Conservation (phyloP, 306 rosid genomes). For the Prunus mume region DNA sequence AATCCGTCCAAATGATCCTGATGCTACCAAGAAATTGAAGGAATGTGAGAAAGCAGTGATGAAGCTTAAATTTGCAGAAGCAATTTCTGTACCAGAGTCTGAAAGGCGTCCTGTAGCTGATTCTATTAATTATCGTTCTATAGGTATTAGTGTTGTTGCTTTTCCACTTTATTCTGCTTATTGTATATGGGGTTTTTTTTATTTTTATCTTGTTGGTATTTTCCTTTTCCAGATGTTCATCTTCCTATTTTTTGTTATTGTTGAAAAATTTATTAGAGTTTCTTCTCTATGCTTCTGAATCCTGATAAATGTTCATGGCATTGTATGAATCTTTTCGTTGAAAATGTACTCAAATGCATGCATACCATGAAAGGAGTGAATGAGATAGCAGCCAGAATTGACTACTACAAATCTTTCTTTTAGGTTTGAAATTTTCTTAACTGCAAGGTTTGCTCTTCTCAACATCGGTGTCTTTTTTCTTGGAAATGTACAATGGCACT, state of each 20-base stretch:
- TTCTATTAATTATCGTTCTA: slow-evolving; percentile 62
- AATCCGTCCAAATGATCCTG: slow-evolving; percentile 85
- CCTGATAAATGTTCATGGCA: neutral
- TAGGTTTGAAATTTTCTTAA: neutral
- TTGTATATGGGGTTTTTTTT: slow-evolving; percentile 3
- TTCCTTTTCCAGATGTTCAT: neutral
- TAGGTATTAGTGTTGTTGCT: slow-evolving; percentile 58
- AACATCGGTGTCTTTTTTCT: neutral
- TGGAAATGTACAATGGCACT: neutral
- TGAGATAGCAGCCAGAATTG: neutral
- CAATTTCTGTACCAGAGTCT: slow-evolving; percentile 68
- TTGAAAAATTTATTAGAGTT: neutral
- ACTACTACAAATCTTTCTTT: neutral
- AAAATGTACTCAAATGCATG: neutral
- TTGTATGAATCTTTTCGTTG: neutral
- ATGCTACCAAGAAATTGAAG: slow-evolving; percentile 83
- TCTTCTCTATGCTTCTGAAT: slow-evolving; percentile 10
- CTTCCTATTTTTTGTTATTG: neutral
- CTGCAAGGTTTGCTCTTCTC: neutral
- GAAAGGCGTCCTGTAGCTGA: slow-evolving; percentile 63
- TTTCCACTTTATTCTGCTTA: neutral
- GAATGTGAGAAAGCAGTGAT: slow-evolving; percentile 96
- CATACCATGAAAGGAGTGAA: neutral
- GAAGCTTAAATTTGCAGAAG: slow-evolving; percentile 96
- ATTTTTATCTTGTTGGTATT: neutral